phyloP scores from a whole-genome alignment of 768 basidiomycete genomes.

The Pluteus cervinus region DNA sequence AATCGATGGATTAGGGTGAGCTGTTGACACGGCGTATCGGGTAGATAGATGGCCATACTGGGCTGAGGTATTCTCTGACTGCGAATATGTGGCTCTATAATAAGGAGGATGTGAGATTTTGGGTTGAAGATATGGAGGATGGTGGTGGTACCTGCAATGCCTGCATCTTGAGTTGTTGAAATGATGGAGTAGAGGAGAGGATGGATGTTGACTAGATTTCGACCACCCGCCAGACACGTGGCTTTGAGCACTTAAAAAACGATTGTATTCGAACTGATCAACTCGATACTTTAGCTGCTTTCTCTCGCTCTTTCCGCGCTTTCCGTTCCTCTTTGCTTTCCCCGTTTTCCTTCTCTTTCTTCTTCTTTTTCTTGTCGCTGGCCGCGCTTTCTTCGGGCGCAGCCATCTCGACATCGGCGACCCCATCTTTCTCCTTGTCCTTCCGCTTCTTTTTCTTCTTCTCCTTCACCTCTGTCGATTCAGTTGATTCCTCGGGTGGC shows the following conservation, averaged over 20 bases:
- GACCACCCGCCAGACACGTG: constrained; percentile 21
- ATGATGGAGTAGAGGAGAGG: constrained; percentile 13
- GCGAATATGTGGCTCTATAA: constrained; percentile 81
- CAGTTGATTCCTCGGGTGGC: constrained; percentile 14
- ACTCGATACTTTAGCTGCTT: constrained; percentile 9
- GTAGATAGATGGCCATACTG: constrained; percentile 54
- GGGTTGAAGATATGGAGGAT: not conserved
- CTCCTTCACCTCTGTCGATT: constrained; percentile 12
- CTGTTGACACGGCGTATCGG: too few relatives aligned
- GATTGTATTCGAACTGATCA: not conserved
- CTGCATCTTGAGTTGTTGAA: constrained; percentile 26
- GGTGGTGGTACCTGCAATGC: constrained; percentile 28
- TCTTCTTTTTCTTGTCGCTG: constrained; percentile 27
- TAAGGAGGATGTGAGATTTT: constrained; percentile 3
- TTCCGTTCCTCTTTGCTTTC: constrained; percentile 23
- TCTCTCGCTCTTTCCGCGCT: constrained; percentile 21
- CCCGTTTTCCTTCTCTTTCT: constrained; percentile 22
- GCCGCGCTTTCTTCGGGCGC: constrained; percentile 12
- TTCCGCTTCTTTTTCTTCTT: constrained; percentile 15
- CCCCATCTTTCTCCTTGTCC: constrained; percentile 10
- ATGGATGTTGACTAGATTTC: constrained; percentile 24
- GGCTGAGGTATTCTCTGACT: constrained; percentile 90
- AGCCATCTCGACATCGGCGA: constrained; percentile 12
- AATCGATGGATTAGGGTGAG: too few relatives aligned
- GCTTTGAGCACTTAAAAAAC: too few relatives aligned